Evolutionary conservation across 257 asterid species (phyloP).

Genomic region (Solanum sitiens): DNA sequence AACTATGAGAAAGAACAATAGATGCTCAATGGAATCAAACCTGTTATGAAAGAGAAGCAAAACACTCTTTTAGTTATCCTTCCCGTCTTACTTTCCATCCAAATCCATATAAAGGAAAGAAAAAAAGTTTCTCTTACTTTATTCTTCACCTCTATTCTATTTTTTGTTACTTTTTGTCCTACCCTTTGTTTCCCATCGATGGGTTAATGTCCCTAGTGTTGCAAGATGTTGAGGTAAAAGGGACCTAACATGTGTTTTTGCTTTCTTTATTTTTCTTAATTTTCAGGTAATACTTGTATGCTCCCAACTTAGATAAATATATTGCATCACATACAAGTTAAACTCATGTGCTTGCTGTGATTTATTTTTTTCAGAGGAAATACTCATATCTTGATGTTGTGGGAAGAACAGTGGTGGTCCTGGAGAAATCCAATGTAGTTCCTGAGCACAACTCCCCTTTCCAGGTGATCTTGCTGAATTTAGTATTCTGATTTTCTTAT

Average conservation of each 20-base stretch:
- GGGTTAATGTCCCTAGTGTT: not conserved
- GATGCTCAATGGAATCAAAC: not conserved
- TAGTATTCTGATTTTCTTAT: not conserved
- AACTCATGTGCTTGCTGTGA: constrained; percentile 14
- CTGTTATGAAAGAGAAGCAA: not conserved
- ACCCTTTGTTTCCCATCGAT: not conserved
- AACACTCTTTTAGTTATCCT: not conserved
- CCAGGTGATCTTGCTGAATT: constrained; percentile 55
- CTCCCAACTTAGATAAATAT: not conserved
- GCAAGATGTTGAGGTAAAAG: not conserved
- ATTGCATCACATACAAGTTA: not conserved
- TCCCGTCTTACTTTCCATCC: not conserved
- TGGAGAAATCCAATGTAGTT: constrained; percentile 80
- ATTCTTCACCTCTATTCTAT: not conserved
- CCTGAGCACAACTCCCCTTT: constrained; percentile 88
- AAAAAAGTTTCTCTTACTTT: not conserved
- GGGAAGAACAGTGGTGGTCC: constrained; percentile 92
- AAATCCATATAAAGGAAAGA: not conserved
- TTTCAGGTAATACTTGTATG: not conserved
- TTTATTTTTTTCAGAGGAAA: constrained; percentile 65
- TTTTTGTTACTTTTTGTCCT: not conserved
- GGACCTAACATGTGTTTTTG: not conserved
- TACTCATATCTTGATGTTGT: constrained; percentile 90
- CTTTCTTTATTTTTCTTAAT: not conserved
- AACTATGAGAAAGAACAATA: not conserved